Evolutionary conservation across 179 eudicot species (phyloP).

Genomic region (Silene vulgaris): DNA sequence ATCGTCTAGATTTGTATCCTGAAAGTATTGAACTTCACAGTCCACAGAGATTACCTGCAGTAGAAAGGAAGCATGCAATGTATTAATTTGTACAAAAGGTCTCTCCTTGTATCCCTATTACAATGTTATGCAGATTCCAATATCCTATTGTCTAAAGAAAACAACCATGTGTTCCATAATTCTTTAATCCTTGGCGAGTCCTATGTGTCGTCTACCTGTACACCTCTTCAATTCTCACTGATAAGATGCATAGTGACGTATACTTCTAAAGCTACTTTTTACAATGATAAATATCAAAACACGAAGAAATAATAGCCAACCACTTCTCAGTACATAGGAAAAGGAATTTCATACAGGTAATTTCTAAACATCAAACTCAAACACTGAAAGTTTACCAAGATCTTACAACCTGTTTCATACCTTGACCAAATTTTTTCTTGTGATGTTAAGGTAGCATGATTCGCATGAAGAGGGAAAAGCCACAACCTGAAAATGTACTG

Average conservation of each 20-base stretch:
- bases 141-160: neutral
- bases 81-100: neutral
- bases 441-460: constrained; percentile 61
- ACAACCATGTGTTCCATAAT: too few species aligned
- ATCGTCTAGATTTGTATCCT: constrained; percentile 13
- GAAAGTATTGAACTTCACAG: constrained; percentile 25
- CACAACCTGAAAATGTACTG: constrained; percentile 53
- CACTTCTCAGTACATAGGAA: too few species aligned
- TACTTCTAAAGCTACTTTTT: too few species aligned
- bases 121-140: neutral
- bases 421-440: constrained; percentile 60
- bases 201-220: too few species aligned
- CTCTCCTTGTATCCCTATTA: neutral
- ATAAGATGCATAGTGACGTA: too few species aligned
- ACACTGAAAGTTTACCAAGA: neutral
- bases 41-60: constrained; percentile 30
- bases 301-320: too few species aligned
- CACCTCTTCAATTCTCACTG: too few species aligned
- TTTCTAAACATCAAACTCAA: constrained; percentile 8
- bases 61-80: neutral
- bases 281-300: too few species aligned
- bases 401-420: constrained; percentile 40
- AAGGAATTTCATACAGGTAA: too few species aligned
- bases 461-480: constrained; percentile 51
- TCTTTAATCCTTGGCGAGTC: too few species aligned